Conservation (phyloP, 768 basidiomycete genomes). For the Lactarius hengduanensis region DNA sequence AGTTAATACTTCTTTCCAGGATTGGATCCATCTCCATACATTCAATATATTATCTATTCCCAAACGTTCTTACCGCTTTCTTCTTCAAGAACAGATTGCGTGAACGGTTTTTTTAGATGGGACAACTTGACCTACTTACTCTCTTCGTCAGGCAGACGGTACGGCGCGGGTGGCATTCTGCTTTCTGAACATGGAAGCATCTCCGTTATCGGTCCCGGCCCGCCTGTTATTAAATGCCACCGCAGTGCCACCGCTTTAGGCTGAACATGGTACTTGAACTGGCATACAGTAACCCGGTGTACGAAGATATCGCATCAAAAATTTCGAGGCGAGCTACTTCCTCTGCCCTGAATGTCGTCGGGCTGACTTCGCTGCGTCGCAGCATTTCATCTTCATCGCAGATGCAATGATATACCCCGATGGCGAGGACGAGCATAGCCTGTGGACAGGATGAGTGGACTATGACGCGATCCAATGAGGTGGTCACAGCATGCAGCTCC, state of each 20-base stretch:
- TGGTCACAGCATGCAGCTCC: conserved; percentile 82
- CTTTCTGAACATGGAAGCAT: conserved; percentile 86
- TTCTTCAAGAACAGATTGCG: not conserved
- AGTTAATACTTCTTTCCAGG: conserved; percentile 43
- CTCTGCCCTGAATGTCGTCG: not conserved
- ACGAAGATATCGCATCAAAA: conserved; percentile 99
- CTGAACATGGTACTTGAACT: conserved; percentile 96
- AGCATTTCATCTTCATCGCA: conserved; percentile 98
- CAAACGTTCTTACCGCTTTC: conserved; percentile 44
- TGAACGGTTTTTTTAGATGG: conserved; percentile 54
- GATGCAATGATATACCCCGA: conserved; percentile 96
- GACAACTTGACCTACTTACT: conserved; percentile 96
- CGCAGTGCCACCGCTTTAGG: conserved; percentile 43
- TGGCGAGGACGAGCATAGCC: conserved; percentile 72
- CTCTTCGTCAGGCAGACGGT: conserved; percentile 96
- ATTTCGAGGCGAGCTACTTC: conserved; percentile 65
- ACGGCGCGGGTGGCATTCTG: conserved; percentile 99
- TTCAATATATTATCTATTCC: conserved; percentile 98
- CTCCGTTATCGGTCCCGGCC: not conserved
- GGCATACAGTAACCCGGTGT: conserved; percentile 87
- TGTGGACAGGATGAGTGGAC: conserved; percentile 99
- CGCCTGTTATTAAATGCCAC: conserved; percentile 16
- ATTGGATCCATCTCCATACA: conserved; percentile 95
- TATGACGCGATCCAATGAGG: conserved; percentile 96
- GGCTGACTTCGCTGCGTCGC: conserved; percentile 23